Percentiles rank a stretch among this genome's conserved stretches.
Evolutionary conservation across 805 yeast genomes (phyloP).

Genomic region (Sugiyamaella mastotermitis): DNA sequence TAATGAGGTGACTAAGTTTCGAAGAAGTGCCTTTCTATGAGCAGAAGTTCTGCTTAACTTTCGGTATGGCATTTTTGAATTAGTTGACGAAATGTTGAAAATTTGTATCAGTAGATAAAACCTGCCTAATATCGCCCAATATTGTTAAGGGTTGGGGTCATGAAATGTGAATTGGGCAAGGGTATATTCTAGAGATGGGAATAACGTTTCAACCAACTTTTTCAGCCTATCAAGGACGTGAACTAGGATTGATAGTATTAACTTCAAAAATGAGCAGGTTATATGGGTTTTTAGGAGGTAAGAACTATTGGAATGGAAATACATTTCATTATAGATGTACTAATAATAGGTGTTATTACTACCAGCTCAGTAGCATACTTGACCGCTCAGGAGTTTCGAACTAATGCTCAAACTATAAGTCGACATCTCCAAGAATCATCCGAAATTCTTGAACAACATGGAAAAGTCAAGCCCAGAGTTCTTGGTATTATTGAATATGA

Average conservation of each 20-base stretch:
- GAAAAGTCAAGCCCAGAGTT: slow-evolving; percentile 41
- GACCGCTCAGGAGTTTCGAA: slow-evolving; percentile 50
- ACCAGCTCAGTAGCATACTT: slow-evolving; percentile 53
- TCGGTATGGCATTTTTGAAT: slow-evolving; percentile 25
- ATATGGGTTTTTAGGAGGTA: slow-evolving; percentile 53
- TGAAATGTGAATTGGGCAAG: too few species aligned
- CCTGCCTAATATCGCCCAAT: too few species aligned
- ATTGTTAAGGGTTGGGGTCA: too few species aligned
- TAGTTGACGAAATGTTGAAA: too few species aligned
- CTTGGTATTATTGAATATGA: slow-evolving; percentile 41
- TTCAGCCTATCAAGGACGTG: too few species aligned
- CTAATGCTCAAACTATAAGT: slow-evolving; percentile 42
- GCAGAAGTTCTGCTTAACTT: slow-evolving; percentile 38
- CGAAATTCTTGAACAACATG: slow-evolving; percentile 46
- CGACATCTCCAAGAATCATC: slow-evolving; percentile 43
- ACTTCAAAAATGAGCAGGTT: slow-evolving; percentile 28
- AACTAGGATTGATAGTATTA: too few species aligned
- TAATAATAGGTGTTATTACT: slow-evolving; percentile 46
- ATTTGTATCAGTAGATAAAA: too few species aligned
- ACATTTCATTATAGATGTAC: not conserved
- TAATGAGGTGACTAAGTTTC: slow-evolving; percentile 61
- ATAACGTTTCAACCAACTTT: too few species aligned
- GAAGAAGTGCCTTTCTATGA: slow-evolving; percentile 50
- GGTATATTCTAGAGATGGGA: too few species aligned
- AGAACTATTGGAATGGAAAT: slow-evolving; percentile 5